Base-by-base conservation (phyloP, 305 asterid genomes). In the Fraxinus sp. region DNA sequence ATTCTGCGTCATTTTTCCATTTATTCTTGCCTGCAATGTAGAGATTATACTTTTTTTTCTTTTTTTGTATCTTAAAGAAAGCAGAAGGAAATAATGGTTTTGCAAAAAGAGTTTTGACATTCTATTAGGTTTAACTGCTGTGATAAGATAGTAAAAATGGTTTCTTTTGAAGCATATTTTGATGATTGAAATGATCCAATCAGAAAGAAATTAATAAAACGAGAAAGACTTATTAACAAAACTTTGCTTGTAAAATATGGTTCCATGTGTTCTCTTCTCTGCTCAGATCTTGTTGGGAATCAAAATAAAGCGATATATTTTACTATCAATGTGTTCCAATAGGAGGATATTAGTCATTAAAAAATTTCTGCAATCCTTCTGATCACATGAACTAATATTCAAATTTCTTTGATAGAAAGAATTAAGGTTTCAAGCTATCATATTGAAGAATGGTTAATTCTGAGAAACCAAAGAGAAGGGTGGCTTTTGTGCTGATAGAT, bases 401-500 rank as follows among this genome's bases (percentile, higher is more conserved):
- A 24, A 8, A 68, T 68, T 68, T 28, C n/a, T 28, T 68, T 68
- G 18, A 26, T 68, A 3, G 20, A 68, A 64, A 52, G 2, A 52
- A 16, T 52, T 11, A 20, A 59, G 28, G 70, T 59, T 59, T 59
- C 70, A 59, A 20, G 70, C 28, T 59, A 20, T 59, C 30, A 20
- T 20, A 59, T 59, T 59, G 44, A 52, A 26, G 70, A 81, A 92
- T 93, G 97, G 96, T 90, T 76, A 90, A 91, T 78, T 88, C 87
- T 32, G 88, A 90, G 81, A 88, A 90, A 79, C 90, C 97, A 33
- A 93, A 90, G 93, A 88, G 92, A 84, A 91, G 99, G 87, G 94
- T 95, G 71, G 98, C 98, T 36, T 95, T 94, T 86, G 90, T 95
- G 82, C 89, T 94, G 70, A 86, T 94, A 79, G 99, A 95, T 90